Evolutionary conservation across 306 rosid genomes (phyloP).

Genomic region (Castanopsis chinensis): DNA sequence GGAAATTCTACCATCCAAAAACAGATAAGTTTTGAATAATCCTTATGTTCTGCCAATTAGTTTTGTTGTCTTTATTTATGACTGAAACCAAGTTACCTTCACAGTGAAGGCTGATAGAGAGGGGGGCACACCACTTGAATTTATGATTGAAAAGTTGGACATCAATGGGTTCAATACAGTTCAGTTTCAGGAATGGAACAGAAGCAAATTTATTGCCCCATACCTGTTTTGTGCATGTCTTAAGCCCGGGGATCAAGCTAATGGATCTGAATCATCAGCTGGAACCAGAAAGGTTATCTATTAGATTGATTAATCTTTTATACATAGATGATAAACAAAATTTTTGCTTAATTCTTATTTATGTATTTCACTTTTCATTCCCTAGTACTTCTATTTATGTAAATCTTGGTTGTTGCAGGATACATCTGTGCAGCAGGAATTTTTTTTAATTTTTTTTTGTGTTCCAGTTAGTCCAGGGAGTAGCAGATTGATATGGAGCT

Average conservation of each 20-base stretch:
- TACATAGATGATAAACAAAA: background rate
- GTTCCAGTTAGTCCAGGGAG: slow-evolving; percentile 87
- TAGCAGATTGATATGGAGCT: slow-evolving; percentile 88
- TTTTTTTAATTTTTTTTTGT: slow-evolving; percentile 60
- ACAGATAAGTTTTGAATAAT: slow-evolving; percentile 28
- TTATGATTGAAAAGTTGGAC: slow-evolving; percentile 47
- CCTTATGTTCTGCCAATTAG: background rate
- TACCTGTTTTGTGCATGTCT: slow-evolving; percentile 49
- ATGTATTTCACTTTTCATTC: background rate
- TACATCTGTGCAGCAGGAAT: slow-evolving; percentile 32
- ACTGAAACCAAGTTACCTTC: slow-evolving; percentile 13
- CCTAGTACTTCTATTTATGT: background rate
- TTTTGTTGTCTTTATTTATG: slow-evolving; percentile 11
- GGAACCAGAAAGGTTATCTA: slow-evolving; percentile 50
- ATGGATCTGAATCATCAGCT: slow-evolving; percentile 40
- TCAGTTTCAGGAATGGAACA: slow-evolving; percentile 40
- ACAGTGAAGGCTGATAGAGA: slow-evolving; percentile 82
- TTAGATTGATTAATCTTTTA: background rate
- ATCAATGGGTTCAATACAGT: slow-evolving; percentile 55
- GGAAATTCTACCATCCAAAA: slow-evolving; percentile 45
- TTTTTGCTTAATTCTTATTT: background rate
- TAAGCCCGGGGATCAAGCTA: slow-evolving; percentile 29
- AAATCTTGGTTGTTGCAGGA: slow-evolving; percentile 43
- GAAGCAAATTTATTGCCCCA: slow-evolving; percentile 60
- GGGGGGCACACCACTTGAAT: slow-evolving; percentile 83